Conservation (phyloP, 768 basidiomycete genomes). For the Fibroporia radiculosa region DNA sequence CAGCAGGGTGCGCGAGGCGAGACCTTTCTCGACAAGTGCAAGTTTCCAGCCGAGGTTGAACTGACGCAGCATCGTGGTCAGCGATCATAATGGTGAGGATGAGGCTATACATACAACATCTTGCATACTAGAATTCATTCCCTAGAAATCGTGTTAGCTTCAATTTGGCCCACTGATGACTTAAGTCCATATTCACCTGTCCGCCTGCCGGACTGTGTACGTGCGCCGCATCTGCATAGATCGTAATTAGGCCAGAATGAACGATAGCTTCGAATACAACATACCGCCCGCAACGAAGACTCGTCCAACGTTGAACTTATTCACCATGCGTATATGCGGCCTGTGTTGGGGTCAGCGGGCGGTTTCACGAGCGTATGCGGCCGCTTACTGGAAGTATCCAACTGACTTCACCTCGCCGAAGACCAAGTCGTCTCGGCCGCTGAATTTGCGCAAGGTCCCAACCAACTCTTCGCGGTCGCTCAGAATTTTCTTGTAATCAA, state of each 20-base stretch:
- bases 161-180: too few species aligned
- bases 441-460: background rate
- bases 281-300: constrained; percentile 40
- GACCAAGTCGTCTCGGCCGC: background rate
- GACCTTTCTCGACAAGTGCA: constrained; percentile 21
- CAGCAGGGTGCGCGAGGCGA: constrained; percentile 20
- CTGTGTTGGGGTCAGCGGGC: too few species aligned
- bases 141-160: too few species aligned
- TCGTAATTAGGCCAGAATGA: background rate
- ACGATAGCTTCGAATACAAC: too few species aligned
- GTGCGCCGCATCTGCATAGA: constrained; percentile 38
- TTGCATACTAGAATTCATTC: constrained; percentile 22
- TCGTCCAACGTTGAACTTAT: constrained; percentile 32
- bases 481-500: background rate
- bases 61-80: constrained; percentile 6
- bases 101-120: constrained; percentile 21
- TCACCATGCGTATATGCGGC: constrained; percentile 41
- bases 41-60: constrained; percentile 26
- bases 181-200: too few species aligned
- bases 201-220: constrained; percentile 38
- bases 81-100: background rate
- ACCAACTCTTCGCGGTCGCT: background rate
- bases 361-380: too few species aligned
- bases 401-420: background rate
- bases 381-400: background rate